These are phyloP conservation scores for Talaromyces verruculosus DNA, from an alignment of 2,329 filamentous ascomycete species.

Conservation along the genomic window DNA sequence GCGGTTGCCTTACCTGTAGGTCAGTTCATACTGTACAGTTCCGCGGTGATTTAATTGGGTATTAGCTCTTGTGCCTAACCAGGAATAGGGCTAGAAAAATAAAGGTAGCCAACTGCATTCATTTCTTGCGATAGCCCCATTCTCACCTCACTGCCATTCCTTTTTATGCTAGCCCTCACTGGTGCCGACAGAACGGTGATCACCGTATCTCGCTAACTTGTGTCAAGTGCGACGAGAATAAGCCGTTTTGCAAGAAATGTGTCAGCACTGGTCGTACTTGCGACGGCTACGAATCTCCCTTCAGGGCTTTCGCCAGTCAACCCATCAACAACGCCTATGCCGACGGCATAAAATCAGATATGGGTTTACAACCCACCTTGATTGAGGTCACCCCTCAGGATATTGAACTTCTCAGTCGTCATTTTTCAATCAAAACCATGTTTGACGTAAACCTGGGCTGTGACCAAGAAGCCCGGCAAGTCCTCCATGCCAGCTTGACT, in stretches of 20 bases:
- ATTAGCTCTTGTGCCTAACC: not conserved
- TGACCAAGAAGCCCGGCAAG: conserved; percentile 15
- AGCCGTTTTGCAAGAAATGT: conserved; percentile 18
- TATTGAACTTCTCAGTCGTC: conserved; percentile 12
- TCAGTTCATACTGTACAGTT: conserved; percentile 1
- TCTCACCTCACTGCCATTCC: not conserved
- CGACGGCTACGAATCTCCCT: conserved; percentile 16
- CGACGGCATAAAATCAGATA: not conserved
- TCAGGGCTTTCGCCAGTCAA: conserved; percentile 7
- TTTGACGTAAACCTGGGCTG: conserved; percentile 15
- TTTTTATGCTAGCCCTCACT: not conserved
- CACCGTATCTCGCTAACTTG: conserved; percentile 1
- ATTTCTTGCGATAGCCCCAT: not conserved
- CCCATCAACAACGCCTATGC: conserved; percentile 6
- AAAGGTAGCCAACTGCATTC: not conserved
- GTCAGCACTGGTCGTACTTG: conserved; percentile 18
- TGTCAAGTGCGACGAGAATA: conserved; percentile 19
- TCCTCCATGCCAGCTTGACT: conserved; percentile 19
- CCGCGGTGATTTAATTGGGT: not conserved
- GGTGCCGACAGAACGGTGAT: not conserved
- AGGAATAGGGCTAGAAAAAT: conserved; percentile 11
- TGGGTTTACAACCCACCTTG: not conserved
- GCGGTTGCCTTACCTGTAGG: conserved; percentile 18
- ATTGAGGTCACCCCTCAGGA: conserved; percentile 7
- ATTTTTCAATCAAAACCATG: conserved; percentile 19